Conservation (phyloP, 768 basidiomycete genomes). For the Cyclocybe aegerita region DNA sequence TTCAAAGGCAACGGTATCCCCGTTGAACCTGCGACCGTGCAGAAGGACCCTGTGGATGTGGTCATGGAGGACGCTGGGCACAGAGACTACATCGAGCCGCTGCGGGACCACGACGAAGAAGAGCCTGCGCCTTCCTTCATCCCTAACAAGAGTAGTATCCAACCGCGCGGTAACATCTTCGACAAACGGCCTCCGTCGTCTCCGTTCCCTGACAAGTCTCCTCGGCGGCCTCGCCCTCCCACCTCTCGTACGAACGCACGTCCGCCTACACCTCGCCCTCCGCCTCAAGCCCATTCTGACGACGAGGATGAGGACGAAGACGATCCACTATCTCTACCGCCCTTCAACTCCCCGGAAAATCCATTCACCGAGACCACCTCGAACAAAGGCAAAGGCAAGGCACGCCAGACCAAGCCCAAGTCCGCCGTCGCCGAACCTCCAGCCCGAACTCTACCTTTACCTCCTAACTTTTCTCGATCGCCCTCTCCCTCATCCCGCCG, state of each 20-base stretch:
- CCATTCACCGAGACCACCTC: not conserved
- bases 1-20: slow-evolving; percentile 28
- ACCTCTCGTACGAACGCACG: not conserved
- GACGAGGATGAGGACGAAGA: slow-evolving; percentile 29
- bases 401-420: not conserved
- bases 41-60: not conserved
- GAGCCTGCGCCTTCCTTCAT: slow-evolving; percentile 3
- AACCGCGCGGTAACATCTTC: slow-evolving; percentile 37
- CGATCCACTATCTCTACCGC: slow-evolving; percentile 31
- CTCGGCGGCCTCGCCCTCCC: slow-evolving; percentile 59
- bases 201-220: slow-evolving; percentile 56
- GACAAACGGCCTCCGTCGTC: slow-evolving; percentile 63
- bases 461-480: not conserved
- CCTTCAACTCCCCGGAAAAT: slow-evolving; percentile 20
- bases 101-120: not conserved
- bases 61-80: not conserved
- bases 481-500: slow-evolving; percentile 10
- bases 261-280: slow-evolving; percentile 25
- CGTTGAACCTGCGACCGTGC: slow-evolving; percentile 9
- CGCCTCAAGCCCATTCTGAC: slow-evolving; percentile 10
- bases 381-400: no score
- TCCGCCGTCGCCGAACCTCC: not conserved
- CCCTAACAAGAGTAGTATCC: slow-evolving; percentile 4
- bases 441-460: not conserved
- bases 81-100: not conserved